phyloP scores from a whole-genome alignment of 2,329 filamentous ascomycete genomes.

The Pestalotiopsis sp. region DNA sequence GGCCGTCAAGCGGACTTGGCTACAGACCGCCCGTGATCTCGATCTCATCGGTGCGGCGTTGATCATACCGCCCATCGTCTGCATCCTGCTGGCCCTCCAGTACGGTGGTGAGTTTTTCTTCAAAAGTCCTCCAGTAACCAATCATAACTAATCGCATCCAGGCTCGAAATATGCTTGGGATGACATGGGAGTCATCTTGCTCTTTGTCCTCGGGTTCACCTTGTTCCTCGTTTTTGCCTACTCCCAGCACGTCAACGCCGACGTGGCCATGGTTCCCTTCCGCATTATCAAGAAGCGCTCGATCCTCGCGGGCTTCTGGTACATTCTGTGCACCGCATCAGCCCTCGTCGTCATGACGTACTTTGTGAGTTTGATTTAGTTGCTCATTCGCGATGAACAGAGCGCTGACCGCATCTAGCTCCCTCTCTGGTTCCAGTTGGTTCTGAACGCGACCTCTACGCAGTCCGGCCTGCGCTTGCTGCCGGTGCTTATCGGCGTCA shows the following conservation, averaged over 20 bases:
- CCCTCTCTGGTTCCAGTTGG: conserved; percentile 56
- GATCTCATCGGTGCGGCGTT: conserved; percentile 26
- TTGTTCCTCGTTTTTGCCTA: conserved; percentile 41
- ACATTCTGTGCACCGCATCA: conserved; percentile 11
- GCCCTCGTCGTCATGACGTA: conserved; percentile 34
- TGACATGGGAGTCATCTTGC: conserved; percentile 32
- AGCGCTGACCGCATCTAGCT: conserved; percentile 17
- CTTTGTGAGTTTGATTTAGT: conserved; percentile 12
- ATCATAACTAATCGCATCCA: not conserved
- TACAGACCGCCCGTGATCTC: conserved; percentile 22
- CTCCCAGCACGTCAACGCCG: conserved; percentile 35
- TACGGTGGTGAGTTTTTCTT: conserved; percentile 22
- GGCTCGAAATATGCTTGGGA: conserved; percentile 27
- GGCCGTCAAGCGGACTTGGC: conserved; percentile 1
- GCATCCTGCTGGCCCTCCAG: conserved; percentile 35
- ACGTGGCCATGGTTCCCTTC: conserved; percentile 39
- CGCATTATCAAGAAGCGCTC: conserved; percentile 33
- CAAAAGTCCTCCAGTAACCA: not conserved
- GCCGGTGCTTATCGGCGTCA: conserved; percentile 53
- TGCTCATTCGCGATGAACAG: conserved; percentile 34
- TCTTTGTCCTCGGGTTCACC: conserved; percentile 39
- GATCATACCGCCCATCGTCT: conserved; percentile 25
- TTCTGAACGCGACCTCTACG: conserved; percentile 54
- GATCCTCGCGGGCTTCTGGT: conserved; percentile 12
- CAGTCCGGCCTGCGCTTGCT: conserved; percentile 58